Base-by-base conservation (phyloP, 257 asterid species). In the Petunia axillaris region DNA sequence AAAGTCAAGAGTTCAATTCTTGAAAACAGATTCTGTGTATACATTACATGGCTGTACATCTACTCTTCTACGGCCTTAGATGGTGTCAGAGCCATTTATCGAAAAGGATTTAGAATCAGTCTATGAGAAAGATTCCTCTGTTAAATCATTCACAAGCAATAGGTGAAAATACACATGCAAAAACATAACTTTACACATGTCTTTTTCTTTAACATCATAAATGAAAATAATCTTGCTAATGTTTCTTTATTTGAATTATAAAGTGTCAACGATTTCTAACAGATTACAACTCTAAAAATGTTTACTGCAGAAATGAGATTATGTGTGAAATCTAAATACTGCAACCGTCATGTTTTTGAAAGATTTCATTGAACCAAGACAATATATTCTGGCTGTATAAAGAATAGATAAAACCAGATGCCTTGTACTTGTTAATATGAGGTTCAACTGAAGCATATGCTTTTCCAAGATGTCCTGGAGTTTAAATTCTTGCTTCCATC, bases 131-230 rank as follows among this genome's bases (percentile, higher is more conserved):
- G 75, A 43, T 6, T 67, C 55, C 39, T 67, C 55, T 15, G 39
- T 8, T n/a, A 41, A 43, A n/a, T 43, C 44, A 1, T 0, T 65
- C 15, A 14, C 74, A 65, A 40, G 40, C 14, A 14, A 14, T 40
- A 66, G 54, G 6, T 62, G 67, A 40, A 35, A 66, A 67, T 41
- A n/a, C 38, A 67, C 76, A 68, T 37, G 40, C 57, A 16, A 68
- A 68, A 8, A 8, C n/a, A 2, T 43, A 43, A n/a, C 55, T 67
- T 15, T 25, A 16, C 39, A 16, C 64, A 59, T 6, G 37, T 10
- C 37, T 15, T 58, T 59, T 50, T 59, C 64, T 59, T n/a, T 1
- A 59, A 59, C 35, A 6, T 4, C 1, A 10, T 59, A 16, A 38
- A 41, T 0, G 39, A 43, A n/a, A 67, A 67, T 8, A 1, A 41